A percentile compares a stretch with the other conserved stretches of the same genome.
Conservation (phyloP, 2,329 filamentous ascomycete species). For the Fusarium ambrosium region DNA sequence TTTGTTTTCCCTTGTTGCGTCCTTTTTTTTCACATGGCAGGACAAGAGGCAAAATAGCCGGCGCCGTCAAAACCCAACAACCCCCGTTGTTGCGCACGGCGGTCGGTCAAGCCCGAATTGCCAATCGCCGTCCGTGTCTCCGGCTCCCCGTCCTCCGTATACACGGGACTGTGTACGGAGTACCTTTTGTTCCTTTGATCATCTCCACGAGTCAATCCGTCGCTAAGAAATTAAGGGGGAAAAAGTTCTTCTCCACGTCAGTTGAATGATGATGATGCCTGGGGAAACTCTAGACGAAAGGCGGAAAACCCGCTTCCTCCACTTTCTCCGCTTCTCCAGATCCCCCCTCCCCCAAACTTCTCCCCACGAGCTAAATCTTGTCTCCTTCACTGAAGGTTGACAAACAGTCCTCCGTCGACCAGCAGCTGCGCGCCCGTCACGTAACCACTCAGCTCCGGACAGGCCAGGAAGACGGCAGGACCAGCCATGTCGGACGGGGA, state of each 20-base stretch:
- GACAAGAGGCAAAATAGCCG: slow-evolving; percentile 20
- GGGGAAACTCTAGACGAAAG: neutral
- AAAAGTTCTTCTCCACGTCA: slow-evolving; percentile 23
- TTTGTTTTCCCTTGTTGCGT: neutral
- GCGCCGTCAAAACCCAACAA: slow-evolving; percentile 15
- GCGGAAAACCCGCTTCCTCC: slow-evolving; percentile 5
- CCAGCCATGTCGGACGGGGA: slow-evolving; percentile 81
- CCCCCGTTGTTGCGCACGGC: neutral
- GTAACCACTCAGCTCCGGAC: slow-evolving; percentile 82
- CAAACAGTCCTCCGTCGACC: slow-evolving; percentile 90
- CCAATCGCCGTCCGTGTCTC: neutral
- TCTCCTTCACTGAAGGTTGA: slow-evolving; percentile 79
- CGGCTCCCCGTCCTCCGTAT: slow-evolving; percentile 27
- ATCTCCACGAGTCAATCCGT: slow-evolving; percentile 32
- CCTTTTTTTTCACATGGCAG: slow-evolving; percentile 6
- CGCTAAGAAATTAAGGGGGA: slow-evolving; percentile 13
- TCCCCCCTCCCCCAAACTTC: slow-evolving; percentile 30
- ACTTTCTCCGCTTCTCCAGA: slow-evolving; percentile 24
- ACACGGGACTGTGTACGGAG: slow-evolving; percentile 7
- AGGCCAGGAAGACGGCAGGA: slow-evolving; percentile 87
- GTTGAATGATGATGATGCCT: slow-evolving; percentile 5
- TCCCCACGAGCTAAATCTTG: slow-evolving; percentile 36
- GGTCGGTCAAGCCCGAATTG: slow-evolving; percentile 28
- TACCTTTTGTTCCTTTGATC: slow-evolving; percentile 2
- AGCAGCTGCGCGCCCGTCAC: slow-evolving; percentile 86